These are phyloP conservation scores for Bauhinia variegata DNA, from an alignment of 306 rosid species.

Conservation along the genomic window DNA sequence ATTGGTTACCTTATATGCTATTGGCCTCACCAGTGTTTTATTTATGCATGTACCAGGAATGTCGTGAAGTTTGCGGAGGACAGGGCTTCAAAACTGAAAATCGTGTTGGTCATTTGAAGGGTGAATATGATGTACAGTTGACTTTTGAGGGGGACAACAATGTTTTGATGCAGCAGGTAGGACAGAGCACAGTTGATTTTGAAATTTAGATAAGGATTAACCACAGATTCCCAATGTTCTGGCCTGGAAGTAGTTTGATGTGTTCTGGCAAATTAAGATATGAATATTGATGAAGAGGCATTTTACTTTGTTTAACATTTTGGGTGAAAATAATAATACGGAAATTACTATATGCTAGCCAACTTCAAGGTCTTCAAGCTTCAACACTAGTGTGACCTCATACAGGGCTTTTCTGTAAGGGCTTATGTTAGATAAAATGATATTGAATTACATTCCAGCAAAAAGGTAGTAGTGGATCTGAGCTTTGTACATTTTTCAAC, in stretches of 20 bases:
- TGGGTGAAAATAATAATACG: not conserved
- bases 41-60: conserved; percentile 63
- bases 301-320: conserved; percentile 2
- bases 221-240: not conserved
- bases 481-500: conserved; percentile 7
- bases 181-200: conserved; percentile 5
- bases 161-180: conserved; percentile 97
- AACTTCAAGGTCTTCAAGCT: conserved; percentile 17
- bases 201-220: conserved; percentile 10
- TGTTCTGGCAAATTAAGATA: not conserved
- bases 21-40: conserved; percentile 21
- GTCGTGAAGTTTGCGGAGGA: conserved; percentile 97
- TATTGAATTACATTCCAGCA: conserved; percentile 15
- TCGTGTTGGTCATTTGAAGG: conserved; percentile 72
- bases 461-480: not conserved
- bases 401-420: no score
- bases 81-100: conserved; percentile 91
- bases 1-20: conserved; percentile 18
- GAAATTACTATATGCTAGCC: no score
- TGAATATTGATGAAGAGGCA: not conserved
- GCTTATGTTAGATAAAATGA: not conserved
- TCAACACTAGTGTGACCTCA: not conserved
- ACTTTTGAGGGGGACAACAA: conserved; percentile 99
- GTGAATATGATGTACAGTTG: conserved; percentile 89
- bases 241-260: conserved; percentile 15